These are phyloP conservation scores for Streptanthus diversifolius DNA, from an alignment of 345 rosid genomes.

Conservation along the genomic window DNA sequence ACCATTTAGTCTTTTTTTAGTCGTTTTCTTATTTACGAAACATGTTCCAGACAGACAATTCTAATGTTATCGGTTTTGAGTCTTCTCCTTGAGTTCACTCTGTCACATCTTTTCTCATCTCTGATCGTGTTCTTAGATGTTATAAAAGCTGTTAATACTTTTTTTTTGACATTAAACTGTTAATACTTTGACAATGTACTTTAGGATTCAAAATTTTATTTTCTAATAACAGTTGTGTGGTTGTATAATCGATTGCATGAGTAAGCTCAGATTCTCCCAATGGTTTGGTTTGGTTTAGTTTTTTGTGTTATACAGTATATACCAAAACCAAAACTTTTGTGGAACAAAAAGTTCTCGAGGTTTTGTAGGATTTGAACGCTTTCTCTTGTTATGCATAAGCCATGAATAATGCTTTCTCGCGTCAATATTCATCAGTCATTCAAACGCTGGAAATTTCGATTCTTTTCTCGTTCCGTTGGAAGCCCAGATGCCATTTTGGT, in stretches of 20 bases:
- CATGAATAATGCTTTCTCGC: constrained; percentile 20
- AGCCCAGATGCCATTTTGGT: constrained; percentile 29
- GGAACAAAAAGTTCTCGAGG: neutral
- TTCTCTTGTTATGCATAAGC: neutral
- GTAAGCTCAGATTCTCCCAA: neutral
- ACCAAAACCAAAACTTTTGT: neutral
- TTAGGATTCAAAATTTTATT: neutral
- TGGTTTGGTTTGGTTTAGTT: too few relatives aligned
- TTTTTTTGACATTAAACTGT: too few relatives aligned
- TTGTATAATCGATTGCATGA: neutral
- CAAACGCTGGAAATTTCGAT: constrained; percentile 18
- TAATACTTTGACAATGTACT: neutral
- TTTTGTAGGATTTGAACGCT: neutral
- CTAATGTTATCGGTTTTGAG: constrained; percentile 11
- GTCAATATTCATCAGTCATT: constrained; percentile 15
- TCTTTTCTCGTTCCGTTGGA: constrained; percentile 20
- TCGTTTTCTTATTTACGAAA: constrained; percentile 15
- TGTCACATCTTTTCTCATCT: neutral
- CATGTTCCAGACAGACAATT: constrained; percentile 10
- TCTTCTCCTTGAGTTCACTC: neutral
- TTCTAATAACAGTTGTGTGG: neutral
- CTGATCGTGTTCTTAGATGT: neutral
- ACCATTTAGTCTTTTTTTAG: constrained; percentile 9
- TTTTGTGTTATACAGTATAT: neutral
- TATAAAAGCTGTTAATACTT: neutral